Evolutionary conservation across 495 filamentous ascomycete genomes (phyloP).

Genomic region (Lophiotrema nucula): DNA sequence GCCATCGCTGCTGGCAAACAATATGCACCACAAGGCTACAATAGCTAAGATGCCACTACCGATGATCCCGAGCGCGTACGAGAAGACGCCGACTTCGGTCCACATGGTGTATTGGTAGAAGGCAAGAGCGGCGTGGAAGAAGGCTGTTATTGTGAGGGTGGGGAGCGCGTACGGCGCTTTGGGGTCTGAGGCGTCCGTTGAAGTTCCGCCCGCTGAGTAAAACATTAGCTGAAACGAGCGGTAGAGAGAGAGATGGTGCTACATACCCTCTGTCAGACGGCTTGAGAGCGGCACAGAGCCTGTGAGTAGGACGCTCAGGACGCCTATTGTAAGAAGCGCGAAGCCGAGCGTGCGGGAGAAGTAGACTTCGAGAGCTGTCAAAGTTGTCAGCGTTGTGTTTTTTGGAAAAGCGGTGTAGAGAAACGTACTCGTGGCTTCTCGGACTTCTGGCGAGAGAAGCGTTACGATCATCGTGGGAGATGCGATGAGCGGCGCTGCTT

Average conservation of each 20-base stretch:
- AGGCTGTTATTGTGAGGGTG: constrained; percentile 61
- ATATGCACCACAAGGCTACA: constrained; percentile 68
- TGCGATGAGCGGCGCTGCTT: constrained; percentile 62
- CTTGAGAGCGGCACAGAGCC: constrained; percentile 72
- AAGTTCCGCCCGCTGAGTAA: constrained; percentile 26
- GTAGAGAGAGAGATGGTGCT: not conserved
- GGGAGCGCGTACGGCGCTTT: constrained; percentile 69
- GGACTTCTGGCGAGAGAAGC: constrained; percentile 58
- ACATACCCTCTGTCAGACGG: constrained; percentile 43
- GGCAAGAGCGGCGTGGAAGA: constrained; percentile 62
- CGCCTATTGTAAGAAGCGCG: constrained; percentile 61
- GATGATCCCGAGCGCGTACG: constrained; percentile 55
- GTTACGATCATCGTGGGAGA: constrained; percentile 66
- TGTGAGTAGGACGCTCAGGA: constrained; percentile 66
- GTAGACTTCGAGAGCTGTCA: constrained; percentile 66
- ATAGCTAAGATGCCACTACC: constrained; percentile 55
- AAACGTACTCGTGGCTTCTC: constrained; percentile 54
- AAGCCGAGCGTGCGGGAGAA: constrained; percentile 69
- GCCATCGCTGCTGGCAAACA: constrained; percentile 67
- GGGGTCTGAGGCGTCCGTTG: constrained; percentile 47
- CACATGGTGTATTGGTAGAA: constrained; percentile 71
- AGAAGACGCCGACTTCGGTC: constrained; percentile 49
- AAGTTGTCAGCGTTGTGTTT: not conserved
- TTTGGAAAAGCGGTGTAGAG: not conserved
- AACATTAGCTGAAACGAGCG: not conserved